Evolutionary conservation across 2,329 filamentous ascomycete species (phyloP).

Genomic region (Ascochyta koolunga): DNA sequence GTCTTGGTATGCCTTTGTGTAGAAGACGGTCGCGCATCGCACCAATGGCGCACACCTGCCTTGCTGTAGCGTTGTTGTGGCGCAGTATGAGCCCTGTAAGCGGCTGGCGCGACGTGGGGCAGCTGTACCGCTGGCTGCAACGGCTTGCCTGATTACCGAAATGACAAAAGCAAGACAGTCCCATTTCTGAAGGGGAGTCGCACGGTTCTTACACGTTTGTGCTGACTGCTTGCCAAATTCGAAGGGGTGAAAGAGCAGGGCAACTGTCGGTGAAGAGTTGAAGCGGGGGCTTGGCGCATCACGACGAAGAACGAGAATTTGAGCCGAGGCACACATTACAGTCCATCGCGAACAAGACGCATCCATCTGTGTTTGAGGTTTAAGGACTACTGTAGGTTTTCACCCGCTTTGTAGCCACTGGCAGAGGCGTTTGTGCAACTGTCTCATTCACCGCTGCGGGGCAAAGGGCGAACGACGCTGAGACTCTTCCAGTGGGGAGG

Average conservation of each 20-base stretch:
- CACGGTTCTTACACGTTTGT: not conserved
- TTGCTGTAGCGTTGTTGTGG: not conserved
- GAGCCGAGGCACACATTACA: conserved; percentile 1
- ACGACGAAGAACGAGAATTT: not conserved
- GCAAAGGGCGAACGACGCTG: not conserved
- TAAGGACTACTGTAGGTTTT: not conserved
- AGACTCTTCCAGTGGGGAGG: not conserved
- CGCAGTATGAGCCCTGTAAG: not conserved
- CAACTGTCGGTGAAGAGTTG: not conserved
- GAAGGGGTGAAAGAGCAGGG: not conserved
- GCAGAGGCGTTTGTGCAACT: conserved; percentile 2
- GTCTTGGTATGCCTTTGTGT: not conserved
- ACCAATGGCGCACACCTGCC: not conserved
- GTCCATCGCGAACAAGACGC: not conserved
- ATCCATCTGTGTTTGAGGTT: not conserved
- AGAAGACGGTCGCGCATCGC: not conserved
- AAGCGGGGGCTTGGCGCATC: conserved; percentile 1
- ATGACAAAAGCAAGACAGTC: not conserved
- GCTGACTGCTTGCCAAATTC: too few species aligned
- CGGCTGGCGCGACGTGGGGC: not conserved
- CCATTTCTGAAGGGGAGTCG: not conserved
- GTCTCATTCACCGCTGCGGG: not conserved
- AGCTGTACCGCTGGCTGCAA: not conserved
- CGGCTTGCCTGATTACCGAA: not conserved
- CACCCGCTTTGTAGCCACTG: not conserved